Conservation (phyloP, 2,329 filamentous ascomycete genomes). For the Aureobasidium musti region DNA sequence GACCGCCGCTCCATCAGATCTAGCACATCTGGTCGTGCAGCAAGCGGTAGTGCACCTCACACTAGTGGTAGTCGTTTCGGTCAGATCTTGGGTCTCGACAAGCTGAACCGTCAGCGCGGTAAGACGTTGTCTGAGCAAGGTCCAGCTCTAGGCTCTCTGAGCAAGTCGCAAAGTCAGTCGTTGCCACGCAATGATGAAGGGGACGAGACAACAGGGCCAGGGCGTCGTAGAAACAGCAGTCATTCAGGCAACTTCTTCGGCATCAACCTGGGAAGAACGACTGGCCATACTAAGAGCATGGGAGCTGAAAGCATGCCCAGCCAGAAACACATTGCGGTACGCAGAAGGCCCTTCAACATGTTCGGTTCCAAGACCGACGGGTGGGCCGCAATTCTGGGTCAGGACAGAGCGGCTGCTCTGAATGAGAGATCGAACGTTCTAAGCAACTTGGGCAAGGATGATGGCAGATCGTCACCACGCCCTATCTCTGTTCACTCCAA, state of each 20-base stretch:
- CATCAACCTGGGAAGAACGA: conserved; percentile 43
- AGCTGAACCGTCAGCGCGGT: conserved; percentile 60
- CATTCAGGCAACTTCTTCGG: conserved; percentile 52
- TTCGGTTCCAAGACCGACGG: conserved; percentile 56
- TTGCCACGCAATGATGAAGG: conserved; percentile 58
- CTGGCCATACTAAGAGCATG: conserved; percentile 23
- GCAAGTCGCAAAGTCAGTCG: conserved; percentile 73
- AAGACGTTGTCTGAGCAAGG: conserved; percentile 64
- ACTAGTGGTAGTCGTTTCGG: conserved; percentile 56
- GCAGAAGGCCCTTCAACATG: conserved; percentile 54
- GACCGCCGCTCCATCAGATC: conserved; percentile 52
- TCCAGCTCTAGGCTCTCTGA: conserved; percentile 67
- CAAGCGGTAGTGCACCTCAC: conserved; percentile 41
- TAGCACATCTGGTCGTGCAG: conserved; percentile 54
- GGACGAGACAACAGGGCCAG: not conserved
- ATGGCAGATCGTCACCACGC: conserved; percentile 53
- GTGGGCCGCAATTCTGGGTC: conserved; percentile 49
- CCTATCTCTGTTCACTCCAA: conserved; percentile 55
- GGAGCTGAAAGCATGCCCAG: conserved; percentile 29
- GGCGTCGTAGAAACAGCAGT: conserved; percentile 55
- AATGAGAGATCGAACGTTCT: conserved; percentile 9
- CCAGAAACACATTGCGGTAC: conserved; percentile 44
- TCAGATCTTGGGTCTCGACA: conserved; percentile 58
- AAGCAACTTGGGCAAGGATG: conserved; percentile 14
- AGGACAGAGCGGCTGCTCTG: conserved; percentile 42